Percentiles rank a stretch among this genome's conserved stretches.
These are phyloP conservation scores for Vanilla planifolia DNA, from an alignment of 106 monocot genomes.

Conservation along the genomic window DNA sequence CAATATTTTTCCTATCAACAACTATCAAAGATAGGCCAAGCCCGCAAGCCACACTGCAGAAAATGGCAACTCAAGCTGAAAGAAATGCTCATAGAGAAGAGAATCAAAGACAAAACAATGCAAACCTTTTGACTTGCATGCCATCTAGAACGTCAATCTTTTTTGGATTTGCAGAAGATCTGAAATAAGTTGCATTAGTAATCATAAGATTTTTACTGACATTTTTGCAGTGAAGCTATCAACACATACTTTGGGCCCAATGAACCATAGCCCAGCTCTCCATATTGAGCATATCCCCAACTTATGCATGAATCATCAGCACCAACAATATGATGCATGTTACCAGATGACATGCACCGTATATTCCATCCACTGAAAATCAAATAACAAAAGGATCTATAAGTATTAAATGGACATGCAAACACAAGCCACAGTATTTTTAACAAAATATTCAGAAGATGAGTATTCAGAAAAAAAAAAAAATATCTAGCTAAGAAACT, in stretches of 20 bases:
- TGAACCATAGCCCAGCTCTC: slow-evolving; percentile 95
- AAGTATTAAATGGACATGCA: neutral
- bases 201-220: neutral
- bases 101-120: neutral
- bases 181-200: slow-evolving; percentile 13
- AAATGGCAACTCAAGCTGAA: neutral
- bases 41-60: slow-evolving; percentile 85
- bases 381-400: neutral
- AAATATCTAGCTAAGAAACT: neutral
- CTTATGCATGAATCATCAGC: slow-evolving; percentile 97
- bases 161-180: slow-evolving; percentile 93
- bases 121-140: slow-evolving; percentile 80
- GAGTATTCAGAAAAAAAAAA: neutral
- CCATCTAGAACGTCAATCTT: slow-evolving; percentile 89
- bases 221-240: neutral
- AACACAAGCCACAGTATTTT: too few relatives aligned
- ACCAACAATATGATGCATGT: slow-evolving; percentile 93
- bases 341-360: slow-evolving; percentile 95
- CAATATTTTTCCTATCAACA: slow-evolving; percentile 63
- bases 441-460: too few relatives aligned
- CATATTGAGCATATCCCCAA: slow-evolving; percentile 73
- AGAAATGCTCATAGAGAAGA: neutral
- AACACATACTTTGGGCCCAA: slow-evolving; percentile 66
- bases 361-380: slow-evolving; percentile 96
- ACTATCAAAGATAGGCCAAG: slow-evolving; percentile 70